Conservation (phyloP, 1,139 yeast genomes). For the Sugiyamaella paludigena region DNA sequence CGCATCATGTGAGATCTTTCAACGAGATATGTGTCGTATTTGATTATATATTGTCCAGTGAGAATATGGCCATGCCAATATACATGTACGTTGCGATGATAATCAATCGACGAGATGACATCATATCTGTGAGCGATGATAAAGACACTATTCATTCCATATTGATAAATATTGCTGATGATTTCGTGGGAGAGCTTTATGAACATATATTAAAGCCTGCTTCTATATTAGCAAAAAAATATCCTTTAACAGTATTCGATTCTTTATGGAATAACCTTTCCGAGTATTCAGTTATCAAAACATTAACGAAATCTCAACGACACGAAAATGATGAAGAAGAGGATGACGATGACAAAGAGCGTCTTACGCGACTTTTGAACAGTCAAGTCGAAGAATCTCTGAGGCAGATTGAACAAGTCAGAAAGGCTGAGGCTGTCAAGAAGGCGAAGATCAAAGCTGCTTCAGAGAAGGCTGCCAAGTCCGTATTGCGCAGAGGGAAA, state of each 20-base stretch:
- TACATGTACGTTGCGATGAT: slow-evolving; percentile 60
- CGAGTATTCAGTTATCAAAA: slow-evolving; percentile 32
- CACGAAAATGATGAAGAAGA: too few relatives aligned
- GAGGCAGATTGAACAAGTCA: too few relatives aligned
- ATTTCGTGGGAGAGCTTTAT: slow-evolving; percentile 20
- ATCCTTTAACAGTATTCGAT: slow-evolving; percentile 25
- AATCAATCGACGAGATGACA: slow-evolving; percentile 42
- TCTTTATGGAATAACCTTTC: slow-evolving; percentile 28
- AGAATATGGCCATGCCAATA: slow-evolving; percentile 44
- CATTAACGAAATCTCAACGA: slow-evolving; percentile 9
- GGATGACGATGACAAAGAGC: neutral
- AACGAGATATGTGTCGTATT: slow-evolving; percentile 56
- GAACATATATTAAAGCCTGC: slow-evolving; percentile 23
- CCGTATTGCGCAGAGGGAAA: neutral
- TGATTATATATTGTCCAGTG: slow-evolving; percentile 58
- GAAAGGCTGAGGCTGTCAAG: too few relatives aligned
- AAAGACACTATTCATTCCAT: slow-evolving; percentile 34
- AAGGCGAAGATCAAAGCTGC: neutral
- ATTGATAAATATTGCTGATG: slow-evolving; percentile 28
- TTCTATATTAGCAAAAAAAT: slow-evolving; percentile 21
- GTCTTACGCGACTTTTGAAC: slow-evolving; percentile 5
- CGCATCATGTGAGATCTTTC: slow-evolving; percentile 63
- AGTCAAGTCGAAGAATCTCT: slow-evolving; percentile 14
- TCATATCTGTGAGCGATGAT: slow-evolving; percentile 37
- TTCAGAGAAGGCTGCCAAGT: neutral